Percentiles rank a stretch among this genome's conserved stretches.
Conservation (phyloP, 768 basidiomycete genomes). For the Ephemerocybe angulata region DNA sequence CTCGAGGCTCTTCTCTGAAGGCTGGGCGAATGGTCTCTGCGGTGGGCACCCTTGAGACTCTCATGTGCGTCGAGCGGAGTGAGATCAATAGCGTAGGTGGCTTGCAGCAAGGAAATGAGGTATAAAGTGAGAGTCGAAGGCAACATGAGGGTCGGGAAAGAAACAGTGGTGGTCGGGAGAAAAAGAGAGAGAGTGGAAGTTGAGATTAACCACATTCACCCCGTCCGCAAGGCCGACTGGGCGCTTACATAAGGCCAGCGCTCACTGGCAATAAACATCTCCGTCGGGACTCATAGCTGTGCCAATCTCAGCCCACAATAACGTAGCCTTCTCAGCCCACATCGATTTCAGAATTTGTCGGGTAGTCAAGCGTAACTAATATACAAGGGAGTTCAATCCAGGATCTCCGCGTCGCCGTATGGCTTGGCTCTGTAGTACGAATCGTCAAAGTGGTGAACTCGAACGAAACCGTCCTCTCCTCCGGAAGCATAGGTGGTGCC, state of each 20-base stretch:
- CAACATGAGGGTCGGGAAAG: not conserved
- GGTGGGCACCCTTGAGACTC: not conserved
- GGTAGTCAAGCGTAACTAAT: conserved; percentile 7
- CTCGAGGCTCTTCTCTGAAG: conserved; percentile 6
- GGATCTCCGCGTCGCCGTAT: conserved; percentile 81
- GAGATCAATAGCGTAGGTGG: conserved; percentile 15
- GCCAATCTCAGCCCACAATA: not conserved
- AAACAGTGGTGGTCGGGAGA: not conserved
- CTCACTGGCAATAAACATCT: not conserved
- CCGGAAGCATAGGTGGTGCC: conserved; percentile 91
- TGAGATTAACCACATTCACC: not conserved
- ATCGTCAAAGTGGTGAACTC: conserved; percentile 91
- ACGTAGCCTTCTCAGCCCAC: not conserved
- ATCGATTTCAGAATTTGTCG: too few species aligned
- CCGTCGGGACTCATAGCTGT: not conserved
- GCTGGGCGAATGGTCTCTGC: too few species aligned
- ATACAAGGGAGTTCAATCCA: conserved; percentile 33
- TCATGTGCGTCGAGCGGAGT: not conserved
- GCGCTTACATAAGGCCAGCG: not conserved
- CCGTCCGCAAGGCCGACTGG: not conserved
- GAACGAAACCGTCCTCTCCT: conserved; percentile 93
- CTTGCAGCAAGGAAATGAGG: conserved; percentile 9
- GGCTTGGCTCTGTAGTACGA: conserved; percentile 90
- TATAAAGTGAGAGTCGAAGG: conserved; percentile 14
- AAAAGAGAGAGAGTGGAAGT: conserved; percentile 1